phyloP scores from a whole-genome alignment of 2,329 filamentous ascomycete genomes.

The Fusarium odoratissimum region DNA sequence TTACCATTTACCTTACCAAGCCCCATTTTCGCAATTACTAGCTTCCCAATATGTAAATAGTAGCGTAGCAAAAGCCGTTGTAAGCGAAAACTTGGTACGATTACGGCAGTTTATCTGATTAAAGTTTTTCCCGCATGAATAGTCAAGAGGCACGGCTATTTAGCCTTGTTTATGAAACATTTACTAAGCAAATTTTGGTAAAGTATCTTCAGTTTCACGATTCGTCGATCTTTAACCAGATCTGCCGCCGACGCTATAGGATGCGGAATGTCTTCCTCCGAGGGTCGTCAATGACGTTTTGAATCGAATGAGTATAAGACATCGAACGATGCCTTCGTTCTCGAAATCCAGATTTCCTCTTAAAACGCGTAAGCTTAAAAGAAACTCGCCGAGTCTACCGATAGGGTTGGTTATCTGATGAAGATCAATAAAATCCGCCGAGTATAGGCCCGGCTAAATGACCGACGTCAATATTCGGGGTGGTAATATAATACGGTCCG shows the following conservation, averaged over 20 bases:
- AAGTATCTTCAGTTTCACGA: not conserved
- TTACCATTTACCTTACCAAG: not conserved
- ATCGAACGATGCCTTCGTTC: not conserved
- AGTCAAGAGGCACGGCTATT: not conserved
- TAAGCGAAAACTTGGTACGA: not conserved
- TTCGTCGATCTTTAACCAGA: not conserved
- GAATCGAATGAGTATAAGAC: not conserved
- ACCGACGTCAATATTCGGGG: not conserved
- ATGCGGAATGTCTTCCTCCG: conserved; percentile 20
- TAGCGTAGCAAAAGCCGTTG: not conserved
- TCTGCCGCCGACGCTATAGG: accelerated
- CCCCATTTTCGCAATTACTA: not conserved
- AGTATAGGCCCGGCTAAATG: not conserved
- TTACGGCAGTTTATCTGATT: not conserved
- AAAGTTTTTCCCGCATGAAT: not conserved
- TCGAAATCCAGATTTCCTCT: not conserved
- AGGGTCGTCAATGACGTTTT: not conserved
- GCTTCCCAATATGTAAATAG: not conserved
- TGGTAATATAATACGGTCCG: not conserved
- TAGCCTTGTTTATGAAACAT: not conserved
- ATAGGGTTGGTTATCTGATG: not conserved
- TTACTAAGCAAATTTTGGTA: not conserved
- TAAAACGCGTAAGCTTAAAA: not conserved
- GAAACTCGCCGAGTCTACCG: not conserved
- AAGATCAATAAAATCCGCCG: not conserved